phyloP scores from a whole-genome alignment of 805 yeast species.

The Metschnikowia corniflorae region DNA sequence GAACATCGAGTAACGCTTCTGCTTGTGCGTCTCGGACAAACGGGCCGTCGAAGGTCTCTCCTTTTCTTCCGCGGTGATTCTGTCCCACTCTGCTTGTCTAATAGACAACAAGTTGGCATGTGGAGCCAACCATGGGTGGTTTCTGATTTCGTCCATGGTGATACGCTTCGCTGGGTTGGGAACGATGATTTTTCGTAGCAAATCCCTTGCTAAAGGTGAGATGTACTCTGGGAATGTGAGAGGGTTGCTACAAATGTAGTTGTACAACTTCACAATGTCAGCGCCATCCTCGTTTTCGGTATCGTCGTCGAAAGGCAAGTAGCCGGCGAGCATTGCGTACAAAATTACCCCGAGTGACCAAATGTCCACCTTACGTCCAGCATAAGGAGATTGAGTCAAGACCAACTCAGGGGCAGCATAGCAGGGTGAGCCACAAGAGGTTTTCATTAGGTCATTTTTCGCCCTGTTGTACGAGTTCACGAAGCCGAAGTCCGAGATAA shows the following conservation, averaged over 20 bases:
- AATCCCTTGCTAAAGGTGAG: constrained; percentile 85
- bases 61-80: constrained; percentile 35
- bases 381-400: constrained; percentile 79
- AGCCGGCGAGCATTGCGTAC: constrained; percentile 96
- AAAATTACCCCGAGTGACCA: constrained; percentile 97
- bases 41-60: constrained; percentile 12
- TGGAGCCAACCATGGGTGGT: constrained; percentile 86
- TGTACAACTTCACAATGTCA: constrained; percentile 85
- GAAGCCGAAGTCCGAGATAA: constrained; percentile 91
- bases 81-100: constrained; percentile 90
- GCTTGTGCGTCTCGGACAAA: constrained; percentile 20
- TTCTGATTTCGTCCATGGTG: constrained; percentile 61
- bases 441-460: constrained; percentile 76
- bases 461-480: constrained; percentile 74
- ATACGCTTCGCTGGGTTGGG: constrained; percentile 81
- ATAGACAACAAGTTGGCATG: constrained; percentile 79
- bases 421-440: constrained; percentile 96
- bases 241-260: constrained; percentile 87
- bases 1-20: constrained; percentile 45
- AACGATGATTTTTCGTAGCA: constrained; percentile 77
- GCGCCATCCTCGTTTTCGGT: constrained; percentile 95
- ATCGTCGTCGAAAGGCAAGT: constrained; percentile 96
- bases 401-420: constrained; percentile 98
- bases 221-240: constrained; percentile 94
- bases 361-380: constrained; percentile 89